Percentiles rank a stretch among this genome's conserved stretches.
These are phyloP conservation scores for Colletotrichum tabaci DNA, from an alignment of 2,329 filamentous ascomycete species.

Conservation along the genomic window DNA sequence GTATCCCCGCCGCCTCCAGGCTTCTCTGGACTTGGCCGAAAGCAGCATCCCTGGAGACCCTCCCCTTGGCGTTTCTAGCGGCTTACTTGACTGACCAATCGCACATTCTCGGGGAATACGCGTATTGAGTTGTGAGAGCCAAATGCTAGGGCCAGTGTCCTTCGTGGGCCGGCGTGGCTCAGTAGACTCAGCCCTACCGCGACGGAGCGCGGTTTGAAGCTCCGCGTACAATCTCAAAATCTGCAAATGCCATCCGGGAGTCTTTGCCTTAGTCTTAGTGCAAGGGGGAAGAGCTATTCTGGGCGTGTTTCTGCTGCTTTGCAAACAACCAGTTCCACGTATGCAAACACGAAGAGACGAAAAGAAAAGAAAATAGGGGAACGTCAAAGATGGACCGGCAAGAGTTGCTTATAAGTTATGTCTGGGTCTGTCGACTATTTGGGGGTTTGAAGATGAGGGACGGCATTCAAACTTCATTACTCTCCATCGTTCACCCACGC, in stretches of 20 bases:
- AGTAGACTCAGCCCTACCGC: slow-evolving; percentile 14
- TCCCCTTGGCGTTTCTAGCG: neutral
- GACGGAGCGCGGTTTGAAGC: neutral
- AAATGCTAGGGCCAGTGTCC: too few species aligned
- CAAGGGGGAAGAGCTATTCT: neutral
- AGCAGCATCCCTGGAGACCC: neutral
- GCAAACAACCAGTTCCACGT: slow-evolving; percentile 11
- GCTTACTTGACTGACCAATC: neutral
- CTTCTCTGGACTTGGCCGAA: neutral
- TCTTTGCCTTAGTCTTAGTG: neutral
- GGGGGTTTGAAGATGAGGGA: neutral
- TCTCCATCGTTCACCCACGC: neutral
- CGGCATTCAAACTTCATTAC: neutral
- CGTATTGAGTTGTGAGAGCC: slow-evolving; percentile 13
- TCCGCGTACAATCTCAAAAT: slow-evolving; percentile 38
- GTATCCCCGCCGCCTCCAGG: neutral
- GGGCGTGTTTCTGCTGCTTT: slow-evolving; percentile 9
- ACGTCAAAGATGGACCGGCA: too few species aligned
- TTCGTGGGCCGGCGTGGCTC: slow-evolving; percentile 15
- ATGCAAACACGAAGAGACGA: slow-evolving; percentile 16
- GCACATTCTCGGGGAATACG: neutral
- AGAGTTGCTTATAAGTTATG: slow-evolving; percentile 26
- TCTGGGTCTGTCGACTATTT: neutral
- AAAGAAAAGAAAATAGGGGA: neutral
- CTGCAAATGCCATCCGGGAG: slow-evolving; percentile 19